Evolutionary conservation across 2,329 filamentous ascomycete species (phyloP), one percentile per base, ranked within the genome.

Genomic region (Talaromyces sp.): DNA sequence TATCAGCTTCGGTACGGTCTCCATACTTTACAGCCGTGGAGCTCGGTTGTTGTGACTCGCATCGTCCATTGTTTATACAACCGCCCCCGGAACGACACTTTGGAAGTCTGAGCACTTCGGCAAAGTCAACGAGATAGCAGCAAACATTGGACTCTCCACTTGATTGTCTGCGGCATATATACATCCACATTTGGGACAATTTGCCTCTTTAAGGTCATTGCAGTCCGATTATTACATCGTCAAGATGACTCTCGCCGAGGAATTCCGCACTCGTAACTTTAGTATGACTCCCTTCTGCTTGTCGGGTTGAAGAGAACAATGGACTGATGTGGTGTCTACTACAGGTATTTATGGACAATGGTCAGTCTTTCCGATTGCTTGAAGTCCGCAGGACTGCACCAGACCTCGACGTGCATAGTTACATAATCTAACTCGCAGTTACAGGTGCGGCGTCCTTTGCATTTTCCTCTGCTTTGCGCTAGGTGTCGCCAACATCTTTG

Each of bases 341-440:
- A 18, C 33, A 88, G 85, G 85, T 77, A 88, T 88, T 75, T 88
- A 88, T 74, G 86, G 84, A 69, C 86, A 88, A 86, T 88, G 86
- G 85, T 88, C 72, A 77, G 83, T 82, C 61, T 14, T 39, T 16
- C 31, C 5, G 28, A 16, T 12, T 28, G 16, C 16, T 33, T 23
- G 46, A 31, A 14, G 25, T 35, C 50, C 50, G 9, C 7, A 35
- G 31, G 44, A 23, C 23, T 35, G 31, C 50, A 23, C n/a, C 31
- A 1, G 14, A 5, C 35, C 16, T 54, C 3, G 14, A 21, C 37
- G 18, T 57, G 21, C 12, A 33, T 54, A 8, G 37, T n/a, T 59
- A 44, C 8, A 25, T 33, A 8, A n/a, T 55, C 48, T 63, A 42
- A 60, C 48, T 35, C 12, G 16, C 21, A 16, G n/a, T 50, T 18